Evolutionary conservation across 768 basidiomycete genomes (phyloP).

Genomic region (Tulasnella sp.): DNA sequence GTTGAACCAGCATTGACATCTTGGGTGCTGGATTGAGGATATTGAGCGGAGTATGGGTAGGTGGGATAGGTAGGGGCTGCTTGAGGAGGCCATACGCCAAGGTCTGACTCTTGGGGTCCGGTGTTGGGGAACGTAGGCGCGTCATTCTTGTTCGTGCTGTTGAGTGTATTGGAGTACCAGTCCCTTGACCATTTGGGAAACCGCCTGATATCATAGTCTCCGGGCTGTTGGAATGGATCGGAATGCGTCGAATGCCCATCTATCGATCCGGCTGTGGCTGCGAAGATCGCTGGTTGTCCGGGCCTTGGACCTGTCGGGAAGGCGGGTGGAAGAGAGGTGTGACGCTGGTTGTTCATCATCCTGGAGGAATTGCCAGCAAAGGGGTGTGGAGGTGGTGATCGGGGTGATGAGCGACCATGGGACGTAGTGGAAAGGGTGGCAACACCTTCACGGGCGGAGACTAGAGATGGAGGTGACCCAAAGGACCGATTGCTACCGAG

Average conservation of each 20-base stretch:
- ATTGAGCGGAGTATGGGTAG: slow-evolving; percentile 14
- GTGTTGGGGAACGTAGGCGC: background rate
- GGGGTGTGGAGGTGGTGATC: background rate
- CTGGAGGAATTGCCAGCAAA: background rate
- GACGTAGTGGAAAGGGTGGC: background rate
- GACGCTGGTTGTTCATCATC: slow-evolving; percentile 6
- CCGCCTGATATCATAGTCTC: slow-evolving; percentile 11
- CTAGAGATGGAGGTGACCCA: slow-evolving; percentile 11
- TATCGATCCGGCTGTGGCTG: background rate
- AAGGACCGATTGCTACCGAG: background rate
- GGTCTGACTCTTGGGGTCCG: slow-evolving; percentile 18
- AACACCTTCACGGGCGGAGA: slow-evolving; percentile 11
- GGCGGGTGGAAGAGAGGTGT: slow-evolving; percentile 17
- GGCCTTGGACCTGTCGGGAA: background rate
- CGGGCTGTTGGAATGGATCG: background rate
- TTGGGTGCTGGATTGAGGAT: background rate
- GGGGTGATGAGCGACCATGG: background rate
- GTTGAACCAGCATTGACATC: background rate
- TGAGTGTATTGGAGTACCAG: slow-evolving; percentile 51
- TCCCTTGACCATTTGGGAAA: slow-evolving; percentile 62
- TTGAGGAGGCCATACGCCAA: slow-evolving; percentile 25
- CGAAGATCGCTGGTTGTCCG: background rate
- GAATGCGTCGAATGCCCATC: background rate
- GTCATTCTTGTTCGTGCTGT: slow-evolving; percentile 15
- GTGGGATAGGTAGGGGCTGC: slow-evolving; percentile 28